Evolutionary conservation across 345 rosid genomes (phyloP).

Genomic region (Corymbia maculata): DNA sequence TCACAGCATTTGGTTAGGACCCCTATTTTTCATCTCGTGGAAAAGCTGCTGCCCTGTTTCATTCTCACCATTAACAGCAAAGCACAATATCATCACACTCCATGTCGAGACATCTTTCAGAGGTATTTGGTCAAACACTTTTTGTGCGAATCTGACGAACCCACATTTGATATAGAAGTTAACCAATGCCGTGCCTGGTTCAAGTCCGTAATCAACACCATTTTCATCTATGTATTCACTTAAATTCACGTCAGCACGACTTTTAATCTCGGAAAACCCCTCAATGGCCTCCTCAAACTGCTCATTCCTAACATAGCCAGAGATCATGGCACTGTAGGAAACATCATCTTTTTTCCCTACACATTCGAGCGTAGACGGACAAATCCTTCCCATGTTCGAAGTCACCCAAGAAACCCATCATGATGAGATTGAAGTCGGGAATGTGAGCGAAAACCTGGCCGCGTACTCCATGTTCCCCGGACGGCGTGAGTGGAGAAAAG

Average conservation of each 20-base stretch:
- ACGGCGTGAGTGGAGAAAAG: constrained; percentile 2
- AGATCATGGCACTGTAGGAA: constrained; percentile 20
- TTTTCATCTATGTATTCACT: constrained; percentile 8
- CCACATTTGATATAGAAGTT: constrained; percentile 24
- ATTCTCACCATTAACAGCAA: constrained; percentile 18
- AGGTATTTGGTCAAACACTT: constrained; percentile 10
- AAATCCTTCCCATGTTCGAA: constrained; percentile 2
- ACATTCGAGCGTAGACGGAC: constrained; percentile 6
- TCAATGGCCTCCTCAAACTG: constrained; percentile 13
- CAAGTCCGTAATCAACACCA: constrained; percentile 3
- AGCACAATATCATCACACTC: constrained; percentile 21
- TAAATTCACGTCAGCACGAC: not conserved
- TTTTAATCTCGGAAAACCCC: constrained; percentile 16
- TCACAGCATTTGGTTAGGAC: constrained; percentile 20
- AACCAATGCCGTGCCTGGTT: constrained; percentile 14
- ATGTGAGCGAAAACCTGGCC: constrained; percentile 10
- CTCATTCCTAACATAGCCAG: constrained; percentile 17
- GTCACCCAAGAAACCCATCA: constrained; percentile 8
- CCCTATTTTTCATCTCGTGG: constrained; percentile 12
- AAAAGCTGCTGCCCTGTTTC: constrained; percentile 8
- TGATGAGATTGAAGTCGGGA: constrained; percentile 13
- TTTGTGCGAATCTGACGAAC: constrained; percentile 2
- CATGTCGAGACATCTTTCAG: constrained; percentile 20
- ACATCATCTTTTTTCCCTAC: constrained; percentile 10
- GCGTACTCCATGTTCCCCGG: not conserved